Base-by-base conservation (phyloP, 2,329 filamentous ascomycete species). In the Salinomyces thailandicus region DNA sequence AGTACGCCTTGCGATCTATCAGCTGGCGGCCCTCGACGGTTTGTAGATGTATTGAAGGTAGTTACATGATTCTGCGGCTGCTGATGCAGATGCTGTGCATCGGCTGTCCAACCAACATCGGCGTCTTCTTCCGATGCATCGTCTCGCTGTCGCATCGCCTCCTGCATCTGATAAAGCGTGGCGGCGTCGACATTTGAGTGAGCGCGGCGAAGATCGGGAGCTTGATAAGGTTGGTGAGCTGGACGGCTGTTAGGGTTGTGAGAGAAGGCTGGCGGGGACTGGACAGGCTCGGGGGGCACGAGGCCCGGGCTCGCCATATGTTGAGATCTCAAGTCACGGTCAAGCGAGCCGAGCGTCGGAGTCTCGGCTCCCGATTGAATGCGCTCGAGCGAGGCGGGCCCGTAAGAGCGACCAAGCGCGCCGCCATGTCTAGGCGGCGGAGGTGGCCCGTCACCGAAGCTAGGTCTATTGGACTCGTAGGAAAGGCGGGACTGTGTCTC, bases 101-200 rank as follows among this genome's bases (percentile, higher is more conserved):
- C 40, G 16, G 36, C 43, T 20, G 16, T 36, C 36, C 43, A 44
- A 4, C 15, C 33, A n/a, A 16, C 31, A 18, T 20, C n/a, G 22
- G n/a, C 31, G 13, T 48, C 46, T 14, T 50, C 44, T 15, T 49
- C 38, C 4, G 54, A 64, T 55, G 55, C 36, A 14, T 35, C 35
- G 13, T 48, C 42, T 29, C 44, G 41, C 12, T 12, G 31, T n/a
- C 49, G 52, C 31, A 47, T 75, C 31, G 81, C 81, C 47, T 79
- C 81, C 19, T 76, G 77, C 55, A 96, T 69, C 55, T 95, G 85
- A 30, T 79, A 72, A 31, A 95, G 68, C 1, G 89, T 96, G 1
- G 77, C 78, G 48, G 71, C 74, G 17, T 91, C 94, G 57, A 96
- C 78, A 15, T 85, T 79, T 48, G 81, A 86, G 49, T 85, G 91